These are phyloP conservation scores for Sorghum bicolor DNA, from an alignment of 176 grass and related monocot species.

Conservation along the genomic window Sorghum_bicolor_NCBIv3 NC_012875.2:48539001-48539500, in stretches of 20 bases:
- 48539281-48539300: background rate
- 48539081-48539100: background rate
- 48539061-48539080: background rate
- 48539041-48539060: background rate
- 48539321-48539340: background rate
- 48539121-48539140: background rate
- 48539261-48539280: background rate
- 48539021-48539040: background rate
- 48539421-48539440: no score
- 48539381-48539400: background rate
- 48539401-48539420: background rate
- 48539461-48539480: background rate
- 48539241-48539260: background rate
- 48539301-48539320: background rate
- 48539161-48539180: background rate
- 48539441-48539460: background rate
- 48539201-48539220: background rate
- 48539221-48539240: background rate
- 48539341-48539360: background rate
- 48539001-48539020: background rate
- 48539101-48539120: background rate
- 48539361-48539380: background rate
- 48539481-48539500: background rate
- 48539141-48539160: background rate
- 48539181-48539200: background rate